A percentile compares a stretch with the other conserved stretches of the same genome.
phyloP scores from a whole-genome alignment of 352 stramenopile genomes.

The Elongisporangium anandrum region DNA sequence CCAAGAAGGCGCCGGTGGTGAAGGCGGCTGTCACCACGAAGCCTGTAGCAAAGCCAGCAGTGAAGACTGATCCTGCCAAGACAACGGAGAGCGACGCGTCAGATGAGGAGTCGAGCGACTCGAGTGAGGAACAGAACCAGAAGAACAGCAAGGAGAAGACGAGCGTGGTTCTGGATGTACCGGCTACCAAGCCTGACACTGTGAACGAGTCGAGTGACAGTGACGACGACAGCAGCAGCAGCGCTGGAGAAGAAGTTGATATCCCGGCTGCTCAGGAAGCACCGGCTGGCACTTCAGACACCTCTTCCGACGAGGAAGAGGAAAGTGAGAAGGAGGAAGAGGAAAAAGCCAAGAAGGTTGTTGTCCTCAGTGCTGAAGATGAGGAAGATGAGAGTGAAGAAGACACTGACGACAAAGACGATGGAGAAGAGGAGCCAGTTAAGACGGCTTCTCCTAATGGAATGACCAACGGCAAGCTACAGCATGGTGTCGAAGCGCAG shows the following conservation, averaged over 20 bases:
- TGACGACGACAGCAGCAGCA: background rate
- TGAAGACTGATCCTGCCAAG: background rate
- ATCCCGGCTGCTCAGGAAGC: background rate
- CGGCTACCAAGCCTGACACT: background rate
- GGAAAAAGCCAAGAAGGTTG: background rate
- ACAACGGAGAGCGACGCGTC: background rate
- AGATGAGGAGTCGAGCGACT: background rate
- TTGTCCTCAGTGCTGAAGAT: background rate
- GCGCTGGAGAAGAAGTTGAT: background rate
- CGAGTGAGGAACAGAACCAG: background rate
- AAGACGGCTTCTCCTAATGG: background rate
- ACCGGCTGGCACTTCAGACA: background rate
- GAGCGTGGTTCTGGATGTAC: background rate
- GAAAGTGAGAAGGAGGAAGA: background rate
- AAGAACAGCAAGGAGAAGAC: background rate
- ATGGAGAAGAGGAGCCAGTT: background rate
- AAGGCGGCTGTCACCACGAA: no score
- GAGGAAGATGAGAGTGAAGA: background rate
- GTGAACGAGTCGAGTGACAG: background rate
- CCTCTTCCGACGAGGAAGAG: background rate
- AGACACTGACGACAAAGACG: background rate
- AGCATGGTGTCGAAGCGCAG: background rate
- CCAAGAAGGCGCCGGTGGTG: background rate
- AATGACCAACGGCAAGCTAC: background rate
- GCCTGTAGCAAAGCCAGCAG: background rate